These are phyloP conservation scores for Nissolia schottii DNA, from an alignment of 306 rosid genomes.

Conservation along the genomic window DNA sequence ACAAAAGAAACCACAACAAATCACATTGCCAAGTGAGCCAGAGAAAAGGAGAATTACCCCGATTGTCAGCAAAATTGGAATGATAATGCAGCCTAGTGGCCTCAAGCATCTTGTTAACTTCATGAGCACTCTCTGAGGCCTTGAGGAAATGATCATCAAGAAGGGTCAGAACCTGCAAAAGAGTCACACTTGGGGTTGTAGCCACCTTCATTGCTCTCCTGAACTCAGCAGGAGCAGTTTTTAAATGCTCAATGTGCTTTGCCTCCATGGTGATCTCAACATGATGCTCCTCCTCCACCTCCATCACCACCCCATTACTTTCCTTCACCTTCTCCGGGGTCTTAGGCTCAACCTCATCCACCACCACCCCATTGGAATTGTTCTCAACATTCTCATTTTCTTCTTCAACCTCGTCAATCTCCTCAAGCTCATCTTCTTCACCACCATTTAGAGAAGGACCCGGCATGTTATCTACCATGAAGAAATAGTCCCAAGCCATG, in stretches of 20 bases:
- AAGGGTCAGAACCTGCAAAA: slow-evolving; percentile 45
- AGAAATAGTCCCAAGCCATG: slow-evolving; percentile 80
- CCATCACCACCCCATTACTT: not conserved
- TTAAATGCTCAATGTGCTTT: slow-evolving; percentile 54
- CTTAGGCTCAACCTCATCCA: slow-evolving; percentile 57
- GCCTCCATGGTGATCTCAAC: slow-evolving; percentile 32
- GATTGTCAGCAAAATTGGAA: slow-evolving; percentile 84
- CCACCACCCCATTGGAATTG: slow-evolving; percentile 28
- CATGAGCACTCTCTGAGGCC: slow-evolving; percentile 72
- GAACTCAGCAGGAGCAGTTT: slow-evolving; percentile 66
- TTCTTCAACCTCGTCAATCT: slow-evolving; percentile 16
- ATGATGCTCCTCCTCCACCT: not conserved
- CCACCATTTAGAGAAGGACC: slow-evolving; percentile 47
- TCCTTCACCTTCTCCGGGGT: slow-evolving; percentile 61
- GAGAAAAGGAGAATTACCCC: slow-evolving; percentile 38
- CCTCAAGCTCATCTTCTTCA: slow-evolving; percentile 30
- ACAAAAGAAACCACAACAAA: not conserved
- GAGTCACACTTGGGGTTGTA: slow-evolving; percentile 44
- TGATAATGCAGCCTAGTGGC: slow-evolving; percentile 90
- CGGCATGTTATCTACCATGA: slow-evolving; percentile 52
- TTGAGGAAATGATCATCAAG: slow-evolving; percentile 72
- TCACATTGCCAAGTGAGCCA: not conserved
- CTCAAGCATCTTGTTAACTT: slow-evolving; percentile 78
- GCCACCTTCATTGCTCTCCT: slow-evolving; percentile 41
- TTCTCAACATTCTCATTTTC: slow-evolving; percentile 23